Base-by-base conservation (phyloP, 257 asterid species). In the Solanum bulbocastanum region DNA sequence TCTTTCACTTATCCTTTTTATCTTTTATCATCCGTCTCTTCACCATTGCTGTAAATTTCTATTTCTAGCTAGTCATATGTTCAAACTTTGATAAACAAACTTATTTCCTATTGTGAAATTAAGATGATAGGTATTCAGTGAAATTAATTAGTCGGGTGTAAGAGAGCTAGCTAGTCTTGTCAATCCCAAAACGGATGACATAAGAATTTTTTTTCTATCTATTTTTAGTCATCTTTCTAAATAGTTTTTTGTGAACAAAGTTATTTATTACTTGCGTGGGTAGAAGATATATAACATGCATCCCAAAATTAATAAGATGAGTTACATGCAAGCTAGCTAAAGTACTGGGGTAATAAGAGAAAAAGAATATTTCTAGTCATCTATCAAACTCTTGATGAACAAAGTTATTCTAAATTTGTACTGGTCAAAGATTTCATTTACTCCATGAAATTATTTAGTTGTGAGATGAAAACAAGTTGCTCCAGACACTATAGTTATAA, bases 181-280 rank as follows among this genome's bases (percentile, higher is more conserved):
- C 56, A 13, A 44, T 0, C 4, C 1, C 23, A 52, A 0, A 6
- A 46, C 1, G 6, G 2, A 46, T 46, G 62, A 16, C 1, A 56
- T 56, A 10, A 4, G 8, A 62, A 10, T 62, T 2, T 4, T 4
- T 6, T n/a, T n/a, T 62, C 1, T n/a, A 2, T 10, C 14, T 65
- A 65, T 30, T 13, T 68, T 30, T 6, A 14, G 11, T 68, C 1
- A 25, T 66, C 0, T n/a, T 3, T 30, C 23, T 6, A 30, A 14
- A 2, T 52, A 6, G n/a, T 20, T 30, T 18, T n/a, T 72, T 3
- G 2, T 16, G 20, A 33, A 72, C 1, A 33, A 18, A 8, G n/a
- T 33, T 72, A 72, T 18, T 33, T 2, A 5, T 16, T 72, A 33
- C 9, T 4, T 8, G 14, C 2, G 1, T 11, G 1, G 8, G 0